phyloP scores from a whole-genome alignment of 495 filamentous ascomycete genomes.

The Aspergillus sclerotioniger region DNA sequence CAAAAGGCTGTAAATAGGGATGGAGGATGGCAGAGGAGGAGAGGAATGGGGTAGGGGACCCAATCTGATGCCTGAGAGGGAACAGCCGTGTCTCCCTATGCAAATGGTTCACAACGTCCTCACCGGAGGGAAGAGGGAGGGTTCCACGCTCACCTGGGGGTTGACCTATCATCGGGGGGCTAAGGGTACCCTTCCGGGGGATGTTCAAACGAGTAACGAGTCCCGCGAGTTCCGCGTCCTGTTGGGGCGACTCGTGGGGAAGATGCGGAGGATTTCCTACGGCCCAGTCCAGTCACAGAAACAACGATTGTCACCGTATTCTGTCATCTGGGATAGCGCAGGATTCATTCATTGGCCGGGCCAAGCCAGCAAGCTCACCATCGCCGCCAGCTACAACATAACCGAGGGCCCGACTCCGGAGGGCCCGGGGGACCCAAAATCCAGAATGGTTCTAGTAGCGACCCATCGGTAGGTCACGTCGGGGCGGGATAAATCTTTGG shows the following conservation, averaged over 20 bases:
- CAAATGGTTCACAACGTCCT: conserved; percentile 1
- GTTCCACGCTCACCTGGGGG: conserved; percentile 6
- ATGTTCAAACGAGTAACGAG: conserved; percentile 8
- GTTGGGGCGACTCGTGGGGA: conserved; percentile 13
- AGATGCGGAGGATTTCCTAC: conserved; percentile 15
- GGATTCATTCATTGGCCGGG: neutral
- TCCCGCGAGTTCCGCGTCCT: conserved; percentile 2
- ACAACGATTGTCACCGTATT: conserved; percentile 3
- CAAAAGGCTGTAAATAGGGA: neutral
- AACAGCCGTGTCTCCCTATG: conserved; percentile 4
- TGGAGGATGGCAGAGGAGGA: neutral
- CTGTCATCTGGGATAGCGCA: conserved; percentile 2
- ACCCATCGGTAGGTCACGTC: conserved; percentile 1
- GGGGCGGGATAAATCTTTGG: conserved; percentile 17
- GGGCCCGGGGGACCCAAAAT: conserved; percentile 1
- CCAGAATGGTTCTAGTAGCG: neutral
- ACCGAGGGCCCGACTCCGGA: conserved; percentile 7
- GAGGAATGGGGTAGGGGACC: neutral
- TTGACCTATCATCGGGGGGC: conserved; percentile 12
- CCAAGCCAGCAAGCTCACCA: neutral
- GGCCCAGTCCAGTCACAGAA: conserved; percentile 3
- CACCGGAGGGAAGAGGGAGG: conserved; percentile 1
- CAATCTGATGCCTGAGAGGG: neutral
- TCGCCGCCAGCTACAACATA: conserved; percentile 1
- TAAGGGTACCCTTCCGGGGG: conserved; percentile 8